Evolutionary conservation across 2,329 filamentous ascomycete species (phyloP).

Genomic region (Diaporthe sp.): DNA sequence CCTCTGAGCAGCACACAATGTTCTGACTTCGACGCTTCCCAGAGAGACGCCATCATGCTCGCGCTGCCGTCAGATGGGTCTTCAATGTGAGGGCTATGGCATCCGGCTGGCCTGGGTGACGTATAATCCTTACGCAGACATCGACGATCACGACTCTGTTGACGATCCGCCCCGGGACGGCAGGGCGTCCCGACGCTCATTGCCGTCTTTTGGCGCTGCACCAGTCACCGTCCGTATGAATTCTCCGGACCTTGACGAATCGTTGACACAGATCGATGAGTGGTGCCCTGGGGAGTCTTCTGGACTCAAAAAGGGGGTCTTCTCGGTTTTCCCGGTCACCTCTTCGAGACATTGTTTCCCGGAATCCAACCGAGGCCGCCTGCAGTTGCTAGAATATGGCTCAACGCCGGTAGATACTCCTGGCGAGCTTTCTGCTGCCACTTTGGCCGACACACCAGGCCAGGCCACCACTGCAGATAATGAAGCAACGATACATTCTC

Average conservation of each 20-base stretch:
- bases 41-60: conserved; percentile 31
- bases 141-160: background rate
- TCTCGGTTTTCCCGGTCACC: background rate
- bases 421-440: background rate
- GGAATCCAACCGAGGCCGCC: background rate
- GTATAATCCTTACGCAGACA: background rate
- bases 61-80: conserved; percentile 31
- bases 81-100: conserved; percentile 39
- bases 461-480: background rate
- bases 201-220: background rate
- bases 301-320: background rate
- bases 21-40: background rate
- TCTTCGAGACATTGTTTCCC: too few relatives aligned
- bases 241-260: background rate
- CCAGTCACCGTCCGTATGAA: background rate
- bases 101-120: conserved; percentile 36
- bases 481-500: too few relatives aligned
- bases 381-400: background rate
- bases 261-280: background rate
- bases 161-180: background rate
- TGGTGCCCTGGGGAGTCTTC: background rate
- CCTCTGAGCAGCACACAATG: background rate
- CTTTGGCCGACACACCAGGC: background rate
- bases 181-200: background rate
- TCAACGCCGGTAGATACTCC: background rate